These are phyloP conservation scores for Phytophthora fragariae DNA, from an alignment of 352 stramenopile genomes.

Conservation along the genomic window DNA sequence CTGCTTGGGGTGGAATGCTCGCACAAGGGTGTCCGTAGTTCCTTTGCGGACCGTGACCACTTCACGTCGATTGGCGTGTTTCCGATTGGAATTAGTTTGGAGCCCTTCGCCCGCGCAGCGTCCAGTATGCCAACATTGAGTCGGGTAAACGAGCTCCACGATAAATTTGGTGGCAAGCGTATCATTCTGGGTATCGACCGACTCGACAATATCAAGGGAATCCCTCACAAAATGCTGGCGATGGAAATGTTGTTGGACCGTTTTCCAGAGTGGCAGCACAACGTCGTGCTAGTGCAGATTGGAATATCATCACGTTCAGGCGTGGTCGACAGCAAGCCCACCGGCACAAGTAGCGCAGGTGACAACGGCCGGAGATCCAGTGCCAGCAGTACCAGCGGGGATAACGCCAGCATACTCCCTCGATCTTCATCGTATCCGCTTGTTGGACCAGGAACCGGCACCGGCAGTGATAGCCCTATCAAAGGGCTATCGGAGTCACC, in stretches of 20 bases:
- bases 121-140: slow-evolving; percentile 65
- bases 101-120: slow-evolving; percentile 76
- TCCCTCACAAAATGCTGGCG: slow-evolving; percentile 89
- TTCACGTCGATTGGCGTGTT: slow-evolving; percentile 91
- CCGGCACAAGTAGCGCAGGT: slow-evolving; percentile 9
- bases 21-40: slow-evolving; percentile 81
- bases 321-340: slow-evolving; percentile 49
- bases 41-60: slow-evolving; percentile 73
- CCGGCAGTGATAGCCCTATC: slow-evolving; percentile 40
- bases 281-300: slow-evolving; percentile 96
- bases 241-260: slow-evolving; percentile 88
- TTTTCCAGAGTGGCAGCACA: slow-evolving; percentile 93
- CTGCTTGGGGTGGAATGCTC: slow-evolving; percentile 76
- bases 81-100: slow-evolving; percentile 87
- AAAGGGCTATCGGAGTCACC: slow-evolving; percentile 38
- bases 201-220: slow-evolving; percentile 92
- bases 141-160: slow-evolving; percentile 74
- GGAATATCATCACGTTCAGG: slow-evolving; percentile 90
- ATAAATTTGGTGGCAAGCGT: slow-evolving; percentile 81
- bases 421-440: slow-evolving; percentile 40
- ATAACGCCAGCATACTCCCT: slow-evolving; percentile 20
- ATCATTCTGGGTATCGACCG: slow-evolving; percentile 88
- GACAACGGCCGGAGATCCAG: slow-evolving; percentile 25
- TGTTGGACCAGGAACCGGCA: slow-evolving; percentile 19
- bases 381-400: slow-evolving; percentile 19